Evolutionary conservation across 306 rosid genomes (phyloP).

Genomic region (Lagenaria siceraria): DNA sequence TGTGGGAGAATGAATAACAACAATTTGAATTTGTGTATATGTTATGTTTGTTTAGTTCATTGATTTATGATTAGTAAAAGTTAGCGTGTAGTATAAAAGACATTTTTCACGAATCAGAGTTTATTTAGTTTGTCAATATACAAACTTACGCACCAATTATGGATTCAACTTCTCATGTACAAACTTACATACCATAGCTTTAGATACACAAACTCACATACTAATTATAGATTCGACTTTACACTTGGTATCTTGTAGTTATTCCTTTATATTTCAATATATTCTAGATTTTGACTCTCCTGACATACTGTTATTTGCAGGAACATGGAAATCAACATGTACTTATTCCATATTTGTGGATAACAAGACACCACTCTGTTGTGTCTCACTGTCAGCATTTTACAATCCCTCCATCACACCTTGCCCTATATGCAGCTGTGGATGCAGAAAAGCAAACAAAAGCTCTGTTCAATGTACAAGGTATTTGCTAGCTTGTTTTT

Average conservation of each 20-base stretch:
- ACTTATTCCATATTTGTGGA: conserved; percentile 59
- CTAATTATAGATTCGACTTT: too few species aligned
- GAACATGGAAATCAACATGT: conserved; percentile 61
- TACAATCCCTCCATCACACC: conserved; percentile 53
- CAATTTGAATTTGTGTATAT: too few species aligned
- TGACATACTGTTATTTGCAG: background rate
- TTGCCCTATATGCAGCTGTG: conserved; percentile 57
- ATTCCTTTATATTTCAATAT: too few species aligned
- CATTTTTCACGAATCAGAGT: background rate
- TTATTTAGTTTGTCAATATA: background rate
- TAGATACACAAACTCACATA: background rate
- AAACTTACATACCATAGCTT: background rate
- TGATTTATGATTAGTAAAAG: too few species aligned
- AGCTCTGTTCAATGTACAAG: conserved; percentile 31
- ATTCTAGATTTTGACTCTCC: too few species aligned
- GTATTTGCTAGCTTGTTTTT: conserved; percentile 11
- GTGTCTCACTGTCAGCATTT: conserved; percentile 73
- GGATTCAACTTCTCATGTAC: background rate
- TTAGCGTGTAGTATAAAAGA: too few species aligned
- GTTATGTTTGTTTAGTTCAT: too few species aligned
- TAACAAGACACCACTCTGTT: conserved; percentile 39
- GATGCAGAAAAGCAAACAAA: conserved; percentile 41
- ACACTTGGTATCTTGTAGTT: too few species aligned
- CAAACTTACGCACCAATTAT: background rate
- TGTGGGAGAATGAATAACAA: too few species aligned